These are phyloP conservation scores for Saccharomycopsis schoenii DNA, from an alignment of 805 yeast species.

Conservation along the genomic window DNA sequence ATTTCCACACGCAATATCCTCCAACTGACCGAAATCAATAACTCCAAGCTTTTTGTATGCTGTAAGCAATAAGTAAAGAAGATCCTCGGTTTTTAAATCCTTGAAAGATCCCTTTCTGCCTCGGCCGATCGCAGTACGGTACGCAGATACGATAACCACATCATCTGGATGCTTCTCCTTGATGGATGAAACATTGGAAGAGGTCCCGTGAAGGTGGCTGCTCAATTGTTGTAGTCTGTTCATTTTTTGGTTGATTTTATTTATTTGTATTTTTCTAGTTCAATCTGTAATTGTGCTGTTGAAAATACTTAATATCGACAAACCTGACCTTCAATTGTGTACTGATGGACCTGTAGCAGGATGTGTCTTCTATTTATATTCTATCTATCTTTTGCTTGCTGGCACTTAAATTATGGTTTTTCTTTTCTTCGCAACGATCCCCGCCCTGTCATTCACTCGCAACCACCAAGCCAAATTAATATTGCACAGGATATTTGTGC, in stretches of 20 bases:
- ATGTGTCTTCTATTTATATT: too few relatives aligned
- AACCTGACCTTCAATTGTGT: too few relatives aligned
- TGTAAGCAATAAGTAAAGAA: conserved; percentile 54
- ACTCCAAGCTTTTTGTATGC: conserved; percentile 47
- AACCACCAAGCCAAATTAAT: background rate
- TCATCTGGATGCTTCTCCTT: conserved; percentile 61
- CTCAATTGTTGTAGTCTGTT: background rate
- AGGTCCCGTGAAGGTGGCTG: background rate
- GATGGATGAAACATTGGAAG: background rate
- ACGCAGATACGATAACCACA: conserved; percentile 83
- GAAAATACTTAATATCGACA: too few relatives aligned
- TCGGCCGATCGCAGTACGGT: conserved; percentile 82
- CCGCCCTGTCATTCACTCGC: conserved; percentile 2
- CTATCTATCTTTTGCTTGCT: too few relatives aligned
- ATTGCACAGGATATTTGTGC: background rate
- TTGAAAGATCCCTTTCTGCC: conserved; percentile 83
- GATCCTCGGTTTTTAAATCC: conserved; percentile 72
- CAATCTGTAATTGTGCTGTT: too few relatives aligned
- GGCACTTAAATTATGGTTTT: too few relatives aligned
- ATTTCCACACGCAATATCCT: conserved; percentile 84
- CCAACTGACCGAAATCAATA: conserved; percentile 50
- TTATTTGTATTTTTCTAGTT: background rate
- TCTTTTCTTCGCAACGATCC: background rate
- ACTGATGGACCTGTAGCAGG: too few relatives aligned
- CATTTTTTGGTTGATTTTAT: background rate